Conservation (phyloP, 345 rosid species). For the Passiflora organensis region DNA sequence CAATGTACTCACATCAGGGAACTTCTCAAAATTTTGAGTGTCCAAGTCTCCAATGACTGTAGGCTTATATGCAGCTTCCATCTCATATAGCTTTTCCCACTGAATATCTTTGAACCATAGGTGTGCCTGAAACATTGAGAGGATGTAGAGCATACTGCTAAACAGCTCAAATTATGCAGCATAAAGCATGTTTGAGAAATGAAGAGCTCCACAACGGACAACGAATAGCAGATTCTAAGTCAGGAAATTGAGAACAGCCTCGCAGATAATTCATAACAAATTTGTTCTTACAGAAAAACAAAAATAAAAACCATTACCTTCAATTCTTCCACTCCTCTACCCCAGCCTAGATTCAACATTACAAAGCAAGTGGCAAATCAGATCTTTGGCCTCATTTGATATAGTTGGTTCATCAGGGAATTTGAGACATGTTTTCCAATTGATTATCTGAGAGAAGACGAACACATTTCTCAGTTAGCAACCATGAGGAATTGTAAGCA, state of each 20-base stretch:
- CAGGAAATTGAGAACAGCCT: too few relatives aligned
- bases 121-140: constrained; percentile 50
- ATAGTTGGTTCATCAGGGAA: constrained; percentile 90
- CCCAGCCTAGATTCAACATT: constrained; percentile 89
- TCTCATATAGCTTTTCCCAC: constrained; percentile 87
- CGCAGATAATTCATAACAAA: neutral
- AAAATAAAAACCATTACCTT: constrained; percentile 72
- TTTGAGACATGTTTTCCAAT: constrained; percentile 90
- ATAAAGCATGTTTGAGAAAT: neutral
- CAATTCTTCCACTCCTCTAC: constrained; percentile 83
- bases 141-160: constrained; percentile 12
- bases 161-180: constrained; percentile 13
- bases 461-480: constrained; percentile 19
- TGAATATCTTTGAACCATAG: constrained; percentile 70
- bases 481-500: constrained; percentile 7
- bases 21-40: constrained; percentile 96
- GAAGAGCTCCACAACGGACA: neutral
- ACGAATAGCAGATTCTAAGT: constrained; percentile 3
- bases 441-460: constrained; percentile 58
- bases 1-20: constrained; percentile 75
- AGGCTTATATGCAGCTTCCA: constrained; percentile 82
- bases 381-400: constrained; percentile 79
- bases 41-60: constrained; percentile 82
- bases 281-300: neutral
- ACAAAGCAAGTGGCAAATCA: constrained; percentile 84